These are phyloP conservation scores for Candida railenensis DNA, from an alignment of 805 yeast genomes.

Conservation along the genomic window DNA sequence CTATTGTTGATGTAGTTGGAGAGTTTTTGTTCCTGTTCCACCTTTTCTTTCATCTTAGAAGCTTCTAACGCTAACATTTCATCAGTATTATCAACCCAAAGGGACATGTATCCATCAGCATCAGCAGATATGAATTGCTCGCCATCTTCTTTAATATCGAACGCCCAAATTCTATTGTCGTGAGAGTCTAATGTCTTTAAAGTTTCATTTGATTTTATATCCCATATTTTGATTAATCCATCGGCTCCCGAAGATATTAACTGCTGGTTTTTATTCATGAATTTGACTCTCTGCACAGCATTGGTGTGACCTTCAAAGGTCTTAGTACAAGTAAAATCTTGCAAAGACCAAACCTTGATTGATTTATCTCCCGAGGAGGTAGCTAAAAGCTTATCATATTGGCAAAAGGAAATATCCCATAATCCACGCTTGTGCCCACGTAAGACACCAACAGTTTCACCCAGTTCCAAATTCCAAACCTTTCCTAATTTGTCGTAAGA, in stretches of 20 bases:
- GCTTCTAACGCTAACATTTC: slow-evolving; percentile 43
- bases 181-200: slow-evolving; percentile 85
- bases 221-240: slow-evolving; percentile 93
- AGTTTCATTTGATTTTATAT: slow-evolving; percentile 68
- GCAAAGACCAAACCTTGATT: slow-evolving; percentile 82
- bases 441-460: slow-evolving; percentile 81
- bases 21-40: slow-evolving; percentile 88
- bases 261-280: slow-evolving; percentile 66
- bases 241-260: slow-evolving; percentile 87
- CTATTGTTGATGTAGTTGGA: slow-evolving; percentile 67
- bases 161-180: slow-evolving; percentile 92
- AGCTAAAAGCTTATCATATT: slow-evolving; percentile 69
- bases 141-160: slow-evolving; percentile 66
- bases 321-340: slow-evolving; percentile 68
- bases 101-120: slow-evolving; percentile 88
- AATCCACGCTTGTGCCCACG: slow-evolving; percentile 93
- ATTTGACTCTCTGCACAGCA: slow-evolving; percentile 80
- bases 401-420: slow-evolving; percentile 87
- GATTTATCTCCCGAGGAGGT: slow-evolving; percentile 95
- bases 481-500: slow-evolving; percentile 92
- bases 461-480: slow-evolving; percentile 82
- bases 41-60: slow-evolving; percentile 48
- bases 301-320: slow-evolving; percentile 95
- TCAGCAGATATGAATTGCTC: slow-evolving; percentile 79
- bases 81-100: slow-evolving; percentile 88